These are phyloP conservation scores for Penicillium sp. DNA, from an alignment of 2,329 filamentous ascomycete species.

Conservation along the genomic window DNA sequence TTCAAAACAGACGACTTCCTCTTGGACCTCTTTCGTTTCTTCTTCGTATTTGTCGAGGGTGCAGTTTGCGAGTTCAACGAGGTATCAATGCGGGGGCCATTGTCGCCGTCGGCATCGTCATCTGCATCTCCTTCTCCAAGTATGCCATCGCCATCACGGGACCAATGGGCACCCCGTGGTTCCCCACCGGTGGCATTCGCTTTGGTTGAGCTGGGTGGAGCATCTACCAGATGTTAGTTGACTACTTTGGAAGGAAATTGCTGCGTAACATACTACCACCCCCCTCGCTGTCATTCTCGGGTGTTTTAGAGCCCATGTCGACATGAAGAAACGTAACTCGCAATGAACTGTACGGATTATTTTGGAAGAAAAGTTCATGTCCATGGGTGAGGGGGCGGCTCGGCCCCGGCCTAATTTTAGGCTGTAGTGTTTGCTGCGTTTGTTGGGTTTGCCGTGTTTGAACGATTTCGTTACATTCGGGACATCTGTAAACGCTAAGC, in stretches of 20 bases:
- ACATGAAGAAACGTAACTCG: slow-evolving; percentile 17
- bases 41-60: slow-evolving; percentile 42
- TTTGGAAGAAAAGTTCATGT: neutral
- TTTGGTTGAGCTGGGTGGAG: slow-evolving; percentile 23
- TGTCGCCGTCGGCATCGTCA: slow-evolving; percentile 18
- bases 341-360: neutral
- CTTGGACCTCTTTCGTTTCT: slow-evolving; percentile 49
- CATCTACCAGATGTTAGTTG: slow-evolving; percentile 18
- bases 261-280: slow-evolving; percentile 31
- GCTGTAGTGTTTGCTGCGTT: neutral
- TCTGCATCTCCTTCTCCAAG: slow-evolving; percentile 35
- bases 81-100: slow-evolving; percentile 17
- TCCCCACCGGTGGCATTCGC: slow-evolving; percentile 38
- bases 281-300: slow-evolving; percentile 36
- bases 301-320: slow-evolving; percentile 45
- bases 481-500: neutral
- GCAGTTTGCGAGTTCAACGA: slow-evolving; percentile 15
- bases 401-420: neutral
- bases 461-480: too few species aligned
- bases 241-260: neutral
- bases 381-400: too few species aligned
- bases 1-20: slow-evolving; percentile 33
- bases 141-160: slow-evolving; percentile 46
- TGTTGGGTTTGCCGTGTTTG: neutral
- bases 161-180: slow-evolving; percentile 42